Evolutionary conservation across 768 basidiomycete species (phyloP), one percentile per base, ranked within the genome.

Genomic region (Clitopilus hobsonii): DNA sequence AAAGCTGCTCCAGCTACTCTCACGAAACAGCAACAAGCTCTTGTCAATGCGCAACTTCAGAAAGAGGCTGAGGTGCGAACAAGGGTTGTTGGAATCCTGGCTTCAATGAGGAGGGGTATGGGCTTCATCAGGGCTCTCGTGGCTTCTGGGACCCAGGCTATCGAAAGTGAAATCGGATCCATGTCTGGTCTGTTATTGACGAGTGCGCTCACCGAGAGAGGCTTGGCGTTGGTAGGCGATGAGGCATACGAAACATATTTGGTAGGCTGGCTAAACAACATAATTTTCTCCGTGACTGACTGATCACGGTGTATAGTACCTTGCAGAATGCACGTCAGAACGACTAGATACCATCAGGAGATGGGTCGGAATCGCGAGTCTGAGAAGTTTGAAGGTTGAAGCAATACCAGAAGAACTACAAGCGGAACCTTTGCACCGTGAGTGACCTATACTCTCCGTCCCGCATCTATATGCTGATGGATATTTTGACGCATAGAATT

Each of bases 291-390:
- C 22, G 8, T 54, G 23, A 41, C 16, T 54, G 11, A 36, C 49
- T 16, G 56, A 57, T 22, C 20, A 25, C 23, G 11, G 18, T 49
- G 27, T 56, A 26, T 63, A 93, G 91, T 75, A 80, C 6, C 73
- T 97, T 24, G 83, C 89, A 0, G 72, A 80, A 48, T 84, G 85
- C 58, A 86, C 85, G 56, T 89, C 93, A 0, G 85, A 85, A 16
- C 80, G 94, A 16, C 70, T 98, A 10, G 87, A 83, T 13, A 77
- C 74, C 1, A 79, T 89, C 61, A 69, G 84, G 8, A 76, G 76
- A 45, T 91, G 90, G 84, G 72, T 94, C 5, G 92, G 89, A 4
- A 79, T 97, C 29, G 93, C 95, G 0, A 88, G 91, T 1, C 73
- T 98, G 38, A 79, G 97, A 53, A 84, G 84, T 58, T 70, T 88